phyloP scores from a whole-genome alignment of 345 rosid species.

The Eutrema heterophyllum region DNA sequence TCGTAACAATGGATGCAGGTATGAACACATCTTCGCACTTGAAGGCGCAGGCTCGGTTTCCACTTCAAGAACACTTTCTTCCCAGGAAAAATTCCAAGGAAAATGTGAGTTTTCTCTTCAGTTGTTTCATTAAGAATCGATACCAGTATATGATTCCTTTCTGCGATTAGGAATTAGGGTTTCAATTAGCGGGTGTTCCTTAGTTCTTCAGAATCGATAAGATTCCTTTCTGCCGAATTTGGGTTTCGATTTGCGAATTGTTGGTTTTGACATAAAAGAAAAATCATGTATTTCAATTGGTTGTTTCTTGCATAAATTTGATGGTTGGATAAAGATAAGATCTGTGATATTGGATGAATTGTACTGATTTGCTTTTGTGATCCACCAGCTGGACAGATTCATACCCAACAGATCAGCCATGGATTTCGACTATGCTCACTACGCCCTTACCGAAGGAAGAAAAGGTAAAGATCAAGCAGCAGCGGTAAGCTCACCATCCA shows the following conservation, averaged over 20 bases:
- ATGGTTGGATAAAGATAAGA: neutral
- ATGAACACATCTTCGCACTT: slow-evolving; percentile 23
- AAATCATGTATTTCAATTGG: neutral
- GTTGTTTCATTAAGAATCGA: neutral
- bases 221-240: neutral
- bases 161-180: neutral
- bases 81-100: slow-evolving; percentile 42
- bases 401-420: slow-evolving; percentile 76
- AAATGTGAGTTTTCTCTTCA: slow-evolving; percentile 21
- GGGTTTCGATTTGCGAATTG: slow-evolving; percentile 5
- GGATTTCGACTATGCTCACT: slow-evolving; percentile 64
- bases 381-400: slow-evolving; percentile 57
- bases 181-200: neutral
- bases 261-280: neutral
- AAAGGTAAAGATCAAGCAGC: slow-evolving; percentile 43
- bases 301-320: neutral
- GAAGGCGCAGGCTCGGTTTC: slow-evolving; percentile 37
- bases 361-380: neutral
- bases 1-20: slow-evolving; percentile 28
- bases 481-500: slow-evolving; percentile 45
- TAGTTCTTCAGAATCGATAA: neutral
- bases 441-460: slow-evolving; percentile 47
- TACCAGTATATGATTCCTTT: neutral
- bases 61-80: slow-evolving; percentile 44
- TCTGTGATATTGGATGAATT: neutral